Conservation (phyloP, 768 basidiomycete species). For the Scleroderma citrinum region DNA sequence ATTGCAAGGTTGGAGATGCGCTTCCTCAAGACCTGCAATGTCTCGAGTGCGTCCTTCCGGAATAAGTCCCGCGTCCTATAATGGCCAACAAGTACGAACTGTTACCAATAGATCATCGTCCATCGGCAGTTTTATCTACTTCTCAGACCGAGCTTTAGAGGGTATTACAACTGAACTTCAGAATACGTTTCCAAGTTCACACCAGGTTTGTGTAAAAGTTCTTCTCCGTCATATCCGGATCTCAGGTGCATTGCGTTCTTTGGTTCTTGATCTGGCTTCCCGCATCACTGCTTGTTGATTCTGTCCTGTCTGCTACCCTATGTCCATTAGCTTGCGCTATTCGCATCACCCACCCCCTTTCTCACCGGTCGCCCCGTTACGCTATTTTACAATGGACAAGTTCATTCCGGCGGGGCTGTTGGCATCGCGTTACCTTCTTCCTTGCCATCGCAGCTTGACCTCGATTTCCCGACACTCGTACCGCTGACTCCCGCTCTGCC, state of each 20-base stretch:
- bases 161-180: slow-evolving; percentile 44
- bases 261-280: no score
- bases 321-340: slow-evolving; percentile 49
- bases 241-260: not conserved
- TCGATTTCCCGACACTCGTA: slow-evolving; percentile 36
- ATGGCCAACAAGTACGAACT: not conserved
- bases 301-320: not conserved
- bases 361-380: slow-evolving; percentile 71
- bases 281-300: no score
- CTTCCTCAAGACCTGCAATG: slow-evolving; percentile 37
- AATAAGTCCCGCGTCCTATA: not conserved
- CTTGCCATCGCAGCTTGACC: slow-evolving; percentile 8
- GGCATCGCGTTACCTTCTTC: slow-evolving; percentile 47
- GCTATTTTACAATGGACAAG: slow-evolving; percentile 49
- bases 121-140: slow-evolving; percentile 37
- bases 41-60: slow-evolving; percentile 20
- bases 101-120: slow-evolving; percentile 10
- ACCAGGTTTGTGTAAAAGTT: slow-evolving; percentile 41
- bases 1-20: not conserved
- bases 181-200: slow-evolving; percentile 36
- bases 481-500: slow-evolving; percentile 39
- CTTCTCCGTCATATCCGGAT: not conserved
- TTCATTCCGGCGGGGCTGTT: slow-evolving; percentile 62
- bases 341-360: slow-evolving; percentile 74
- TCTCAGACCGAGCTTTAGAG: slow-evolving; percentile 54